Base-by-base conservation (phyloP, 2,329 filamentous ascomycete genomes). In the Ceratocystis huliohia region DNA sequence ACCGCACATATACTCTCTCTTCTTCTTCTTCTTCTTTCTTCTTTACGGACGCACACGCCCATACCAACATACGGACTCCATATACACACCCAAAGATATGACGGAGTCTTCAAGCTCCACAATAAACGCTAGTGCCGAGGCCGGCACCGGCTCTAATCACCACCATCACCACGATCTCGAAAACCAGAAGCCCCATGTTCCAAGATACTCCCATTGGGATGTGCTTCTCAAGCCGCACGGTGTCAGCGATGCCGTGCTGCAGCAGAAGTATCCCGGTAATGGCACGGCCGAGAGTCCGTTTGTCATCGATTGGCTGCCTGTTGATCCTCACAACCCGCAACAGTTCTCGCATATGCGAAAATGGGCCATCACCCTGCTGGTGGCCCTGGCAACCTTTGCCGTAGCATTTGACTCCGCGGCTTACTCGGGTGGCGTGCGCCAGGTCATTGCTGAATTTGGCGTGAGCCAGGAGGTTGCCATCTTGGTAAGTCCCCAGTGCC, bases 371-470 rank as follows among this genome's bases (percentile, higher is more conserved):
- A 87, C 85, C 1, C 72, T 82, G 64, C 44, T 67, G 8, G 82
- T 87, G 66, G 86, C 87, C 13, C 71, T 87, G 33, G 83, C 87
- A 15, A 88, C 86, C 1, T 79, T 91, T 56, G 86, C 81, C 33
- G 86, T 90, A 37, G 79, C 88, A 2, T 87, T 91, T 70, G 83
- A 84, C 65, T 88, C 85, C 20, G 87, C 84, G 1, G 87, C 87
- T 41, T 88, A 84, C 73, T 83, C 82, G 3, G 83, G 84, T 13
- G 83, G 83, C 61, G 73, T 85, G 15, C 66, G 70, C 7, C 76
- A 83, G 62, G 78, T 89, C 65, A 77, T 85, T 15, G 56, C 68
- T 1, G 77, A 84, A 44, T 88, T 89, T 69, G 66, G 75, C 13
- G 78, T 83, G 33, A 76, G 75, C 0, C 70, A 70, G 1, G 81